Evolutionary conservation across 2,329 filamentous ascomycete genomes (phyloP), one percentile per base, ranked within the genome.

Genomic region (Trichoderma atroviride): DNA sequence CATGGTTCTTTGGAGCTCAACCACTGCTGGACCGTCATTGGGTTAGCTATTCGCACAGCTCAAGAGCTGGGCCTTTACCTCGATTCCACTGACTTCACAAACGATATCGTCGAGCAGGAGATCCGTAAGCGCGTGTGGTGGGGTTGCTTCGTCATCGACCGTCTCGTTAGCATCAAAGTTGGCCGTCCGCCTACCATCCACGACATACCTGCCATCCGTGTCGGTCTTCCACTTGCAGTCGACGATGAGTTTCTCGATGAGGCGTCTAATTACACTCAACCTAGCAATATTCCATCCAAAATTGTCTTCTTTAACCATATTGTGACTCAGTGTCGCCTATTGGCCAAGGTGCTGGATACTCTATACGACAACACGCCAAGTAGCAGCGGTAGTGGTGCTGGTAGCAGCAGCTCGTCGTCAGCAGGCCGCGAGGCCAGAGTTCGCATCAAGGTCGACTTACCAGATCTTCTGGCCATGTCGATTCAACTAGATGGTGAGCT

Each of bases 81-180:
- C 37, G 63, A 58, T 29, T 37, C 63, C 14, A 37, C 63, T 19
- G 56, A 66, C 9, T 66, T 66, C 19, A 66, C 63, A 19, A 31
- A 55, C 3, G 63, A 66, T 10, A 58, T 58, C 24, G 29, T 66
- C 11, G 63, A 66, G 53, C 63, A 66, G 63, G 63, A 66, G 63
- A 66, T 58, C 35, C 63, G 63, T n/a, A 66, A 66, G 53, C 63
- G 63, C 13, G 63, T 66, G n/a, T 66, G 63, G 63, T 66, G 63
- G 63, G 63, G 63, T 5, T 66, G 63, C 53, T 66, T 66, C 53
- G 63, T 66, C 4, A 66, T 66, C 24, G 63, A 66, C 37, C 63
- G 63, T 29, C 63, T 66, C n/a, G 63, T 66, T 27, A 66, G 63
- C 53, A 57, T 66, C 63, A 66, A 66, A 40, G 63, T 66, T 10